Conservation (phyloP, 2,329 filamentous ascomycete genomes). For the Sporothrix globosa region DNA sequence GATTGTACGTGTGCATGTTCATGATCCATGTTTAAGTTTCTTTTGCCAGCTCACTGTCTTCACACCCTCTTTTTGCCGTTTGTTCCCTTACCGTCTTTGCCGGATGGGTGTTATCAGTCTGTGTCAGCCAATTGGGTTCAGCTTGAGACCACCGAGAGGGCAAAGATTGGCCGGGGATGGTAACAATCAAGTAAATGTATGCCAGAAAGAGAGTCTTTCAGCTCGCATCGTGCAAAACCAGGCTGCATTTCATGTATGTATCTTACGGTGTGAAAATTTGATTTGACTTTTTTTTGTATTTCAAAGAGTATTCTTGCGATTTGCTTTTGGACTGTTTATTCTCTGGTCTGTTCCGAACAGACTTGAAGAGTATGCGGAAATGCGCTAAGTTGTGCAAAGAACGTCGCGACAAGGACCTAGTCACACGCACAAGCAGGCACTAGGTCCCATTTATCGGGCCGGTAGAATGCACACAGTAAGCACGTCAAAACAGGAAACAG, state of each 20-base stretch:
- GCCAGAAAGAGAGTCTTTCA: neutral
- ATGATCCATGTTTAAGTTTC: neutral
- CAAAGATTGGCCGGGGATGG: neutral
- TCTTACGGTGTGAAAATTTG: neutral
- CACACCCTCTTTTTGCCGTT: conserved; percentile 8
- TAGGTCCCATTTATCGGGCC: conserved; percentile 11
- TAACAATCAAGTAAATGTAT: neutral
- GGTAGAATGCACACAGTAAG: conserved; percentile 16
- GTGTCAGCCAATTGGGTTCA: conserved; percentile 11
- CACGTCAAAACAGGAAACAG: conserved; percentile 23
- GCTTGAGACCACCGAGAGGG: neutral
- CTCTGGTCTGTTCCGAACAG: neutral
- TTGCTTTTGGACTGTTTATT: conserved; percentile 9
- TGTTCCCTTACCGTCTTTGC: neutral
- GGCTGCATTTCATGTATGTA: neutral
- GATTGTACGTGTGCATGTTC: neutral
- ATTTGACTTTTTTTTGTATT: neutral
- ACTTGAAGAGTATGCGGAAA: neutral
- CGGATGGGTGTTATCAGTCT: neutral
- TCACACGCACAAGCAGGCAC: conserved; percentile 1
- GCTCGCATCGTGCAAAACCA: conserved; percentile 13
- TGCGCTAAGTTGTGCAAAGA: neutral
- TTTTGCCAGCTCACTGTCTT: neutral
- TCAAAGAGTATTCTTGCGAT: neutral
- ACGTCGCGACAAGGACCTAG: no score